Evolutionary conservation across 2,329 filamentous ascomycete species (phyloP).

Genomic region (Calonectria pteridis): DNA sequence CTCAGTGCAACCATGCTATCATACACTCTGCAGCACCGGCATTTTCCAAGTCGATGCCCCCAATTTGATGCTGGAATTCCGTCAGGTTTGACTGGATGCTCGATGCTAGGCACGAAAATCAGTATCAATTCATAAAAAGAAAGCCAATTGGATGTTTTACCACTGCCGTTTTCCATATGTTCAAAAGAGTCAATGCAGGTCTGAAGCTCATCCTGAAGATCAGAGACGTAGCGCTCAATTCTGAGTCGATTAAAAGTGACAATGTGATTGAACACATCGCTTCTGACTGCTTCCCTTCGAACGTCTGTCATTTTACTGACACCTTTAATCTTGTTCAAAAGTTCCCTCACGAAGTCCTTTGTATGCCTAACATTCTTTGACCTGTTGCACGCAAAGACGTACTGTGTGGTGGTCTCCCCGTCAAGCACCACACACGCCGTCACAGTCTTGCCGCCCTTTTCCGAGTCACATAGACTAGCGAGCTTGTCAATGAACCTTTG

Average conservation of each 20-base stretch:
- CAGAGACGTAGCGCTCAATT: slow-evolving; percentile 32
- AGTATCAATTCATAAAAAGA: background rate
- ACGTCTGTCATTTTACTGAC: background rate
- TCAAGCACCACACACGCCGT: slow-evolving; percentile 48
- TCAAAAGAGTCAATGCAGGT: slow-evolving; percentile 32
- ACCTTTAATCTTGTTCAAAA: slow-evolving; percentile 29
- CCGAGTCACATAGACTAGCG: slow-evolving; percentile 47
- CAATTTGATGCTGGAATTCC: background rate
- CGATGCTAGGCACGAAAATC: background rate
- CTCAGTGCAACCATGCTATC: background rate
- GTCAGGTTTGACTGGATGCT: background rate
- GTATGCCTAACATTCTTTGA: slow-evolving; percentile 10
- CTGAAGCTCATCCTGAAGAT: slow-evolving; percentile 11
- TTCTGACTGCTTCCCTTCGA: rapidly evolving
- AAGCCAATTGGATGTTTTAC: background rate
- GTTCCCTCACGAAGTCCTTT: slow-evolving; percentile 11
- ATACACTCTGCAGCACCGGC: background rate
- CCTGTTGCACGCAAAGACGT: slow-evolving; percentile 49
- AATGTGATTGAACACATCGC: slow-evolving; percentile 27
- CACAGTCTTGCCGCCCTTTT: slow-evolving; percentile 45
- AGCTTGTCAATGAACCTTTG: slow-evolving; percentile 48
- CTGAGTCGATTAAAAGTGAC: slow-evolving; percentile 37
- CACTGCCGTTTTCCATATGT: background rate
- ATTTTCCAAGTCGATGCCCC: background rate
- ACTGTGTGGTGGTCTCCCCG: slow-evolving; percentile 42